These are phyloP conservation scores for Amanita pseudoporphyria DNA, from an alignment of 768 basidiomycete genomes.

Conservation along the genomic window DNA sequence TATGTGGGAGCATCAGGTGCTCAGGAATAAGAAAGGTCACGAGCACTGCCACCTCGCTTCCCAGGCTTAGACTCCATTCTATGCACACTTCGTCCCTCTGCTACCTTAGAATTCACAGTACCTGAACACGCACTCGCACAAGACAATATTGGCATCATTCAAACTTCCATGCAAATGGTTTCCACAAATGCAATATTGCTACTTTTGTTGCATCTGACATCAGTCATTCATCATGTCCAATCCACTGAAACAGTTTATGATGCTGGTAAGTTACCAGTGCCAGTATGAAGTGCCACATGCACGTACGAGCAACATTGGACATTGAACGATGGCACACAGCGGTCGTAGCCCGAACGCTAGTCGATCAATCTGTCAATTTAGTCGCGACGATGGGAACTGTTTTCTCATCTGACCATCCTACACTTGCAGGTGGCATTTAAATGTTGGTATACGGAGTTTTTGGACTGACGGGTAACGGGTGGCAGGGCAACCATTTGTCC, in stretches of 20 bases:
- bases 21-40: too few species aligned
- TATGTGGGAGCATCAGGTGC: too few species aligned
- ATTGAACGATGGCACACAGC: constrained; percentile 20
- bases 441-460: background rate
- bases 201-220: background rate
- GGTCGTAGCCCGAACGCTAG: constrained; percentile 30
- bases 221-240: background rate
- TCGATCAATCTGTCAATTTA: constrained; percentile 26
- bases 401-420: constrained; percentile 31
- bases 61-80: too few species aligned
- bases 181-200: background rate
- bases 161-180: too few species aligned
- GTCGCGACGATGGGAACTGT: constrained; percentile 43
- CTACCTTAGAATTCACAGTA: too few species aligned
- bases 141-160: too few species aligned
- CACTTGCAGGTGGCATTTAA: constrained; percentile 24
- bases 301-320: background rate
- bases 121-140: too few species aligned
- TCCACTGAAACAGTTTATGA: constrained; percentile 36
- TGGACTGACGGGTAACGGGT: background rate
- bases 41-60: too few species aligned
- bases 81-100: too few species aligned
- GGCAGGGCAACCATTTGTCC: constrained; percentile 35
- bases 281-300: background rate
- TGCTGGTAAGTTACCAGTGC: constrained; percentile 28